These are phyloP conservation scores for Coprinopsis sp. DNA, from an alignment of 768 basidiomycete species.

Conservation along the genomic window DNA sequence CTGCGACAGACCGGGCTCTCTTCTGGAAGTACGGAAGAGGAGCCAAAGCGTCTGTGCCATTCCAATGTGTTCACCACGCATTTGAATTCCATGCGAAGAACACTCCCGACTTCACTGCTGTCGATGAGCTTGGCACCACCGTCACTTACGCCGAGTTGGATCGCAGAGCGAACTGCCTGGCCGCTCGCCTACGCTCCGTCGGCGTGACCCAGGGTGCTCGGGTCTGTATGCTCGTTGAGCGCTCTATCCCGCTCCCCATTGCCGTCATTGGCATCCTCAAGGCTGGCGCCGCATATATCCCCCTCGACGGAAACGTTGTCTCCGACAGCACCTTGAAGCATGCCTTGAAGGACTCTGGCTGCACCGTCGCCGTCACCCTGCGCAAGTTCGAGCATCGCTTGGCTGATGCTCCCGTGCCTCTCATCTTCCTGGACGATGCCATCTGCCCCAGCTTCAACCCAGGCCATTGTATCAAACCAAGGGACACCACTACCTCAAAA, in stretches of 20 bases:
- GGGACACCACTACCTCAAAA: constrained; percentile 32
- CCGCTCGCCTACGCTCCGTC: constrained; percentile 34
- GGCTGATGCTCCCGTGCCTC: constrained; percentile 17
- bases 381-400: constrained; percentile 37
- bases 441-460: constrained; percentile 20
- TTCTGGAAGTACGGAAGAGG: constrained; percentile 46
- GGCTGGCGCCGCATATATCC: constrained; percentile 56
- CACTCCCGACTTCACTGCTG: constrained; percentile 41
- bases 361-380: constrained; percentile 38
- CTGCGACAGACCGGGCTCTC: constrained; percentile 35
- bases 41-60: constrained; percentile 30
- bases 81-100: constrained; percentile 43
- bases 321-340: constrained; percentile 50
- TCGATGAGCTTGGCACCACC: constrained; percentile 41
- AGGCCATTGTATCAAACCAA: constrained; percentile 29
- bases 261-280: constrained; percentile 54
- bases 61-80: constrained; percentile 51
- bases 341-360: constrained; percentile 44
- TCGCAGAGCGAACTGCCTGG: constrained; percentile 42
- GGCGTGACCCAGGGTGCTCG: constrained; percentile 46
- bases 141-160: constrained; percentile 53
- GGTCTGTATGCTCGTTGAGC: constrained; percentile 51
- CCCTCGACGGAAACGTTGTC: constrained; percentile 53
- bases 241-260: constrained; percentile 48
- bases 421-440: constrained; percentile 29